Conservation (phyloP, 177 flowering plant species). For the Vitis hybrid region DNA sequence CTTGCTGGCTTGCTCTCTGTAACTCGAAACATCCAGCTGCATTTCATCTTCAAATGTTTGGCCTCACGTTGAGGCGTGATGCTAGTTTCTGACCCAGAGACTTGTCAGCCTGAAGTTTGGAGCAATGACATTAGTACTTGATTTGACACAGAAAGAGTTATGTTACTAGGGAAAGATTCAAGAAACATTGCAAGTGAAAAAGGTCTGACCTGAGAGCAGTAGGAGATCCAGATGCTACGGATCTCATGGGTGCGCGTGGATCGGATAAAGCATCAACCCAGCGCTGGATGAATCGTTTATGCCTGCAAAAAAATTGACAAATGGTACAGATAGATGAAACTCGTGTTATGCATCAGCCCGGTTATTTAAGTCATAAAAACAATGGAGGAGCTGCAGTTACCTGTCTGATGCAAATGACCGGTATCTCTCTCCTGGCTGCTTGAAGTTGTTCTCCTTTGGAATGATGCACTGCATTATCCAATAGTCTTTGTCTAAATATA, state of each 20-base stretch:
- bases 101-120: conserved; percentile 50
- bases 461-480: too few relatives aligned
- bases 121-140: not conserved
- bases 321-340: not conserved
- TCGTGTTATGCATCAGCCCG: too few relatives aligned
- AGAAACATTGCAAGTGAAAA: not conserved
- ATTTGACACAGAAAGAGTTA: too few relatives aligned
- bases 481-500: not conserved
- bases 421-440: conserved; percentile 97
- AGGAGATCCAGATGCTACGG: conserved; percentile 84
- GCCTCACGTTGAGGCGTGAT: conserved; percentile 67
- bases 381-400: conserved; percentile 26
- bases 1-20: not conserved
- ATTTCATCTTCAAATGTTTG: conserved; percentile 45
- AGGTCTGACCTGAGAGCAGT: conserved; percentile 78
- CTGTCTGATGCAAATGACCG: conserved; percentile 80
- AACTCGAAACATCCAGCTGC: not conserved
- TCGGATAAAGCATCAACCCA: conserved; percentile 83
- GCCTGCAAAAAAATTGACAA: conserved; percentile 41
- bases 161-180: not conserved
- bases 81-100: conserved; percentile 81
- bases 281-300: conserved; percentile 73
- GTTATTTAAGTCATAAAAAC: not conserved
- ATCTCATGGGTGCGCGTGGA: conserved; percentile 86
- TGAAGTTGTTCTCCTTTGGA: conserved; percentile 86